Conservation (phyloP, 192 early-diverging fungal species). For the Gaertneriomyces semiglobifer region DNA sequence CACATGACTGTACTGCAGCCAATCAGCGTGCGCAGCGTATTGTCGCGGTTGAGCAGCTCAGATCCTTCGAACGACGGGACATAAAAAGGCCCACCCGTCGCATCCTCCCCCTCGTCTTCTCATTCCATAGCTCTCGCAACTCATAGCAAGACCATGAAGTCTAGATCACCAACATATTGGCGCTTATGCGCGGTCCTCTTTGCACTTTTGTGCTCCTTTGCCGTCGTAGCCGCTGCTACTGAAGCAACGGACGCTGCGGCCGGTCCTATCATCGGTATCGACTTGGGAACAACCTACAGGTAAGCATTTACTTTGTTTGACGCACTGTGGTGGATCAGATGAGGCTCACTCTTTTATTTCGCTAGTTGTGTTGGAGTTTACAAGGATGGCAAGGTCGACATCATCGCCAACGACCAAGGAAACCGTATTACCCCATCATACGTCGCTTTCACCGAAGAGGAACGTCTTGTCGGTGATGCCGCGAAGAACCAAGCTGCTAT, state of each 20-base stretch:
- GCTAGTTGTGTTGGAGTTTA: constrained; percentile 87
- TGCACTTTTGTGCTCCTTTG: neutral
- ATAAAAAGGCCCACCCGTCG: too few species aligned
- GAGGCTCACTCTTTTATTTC: neutral
- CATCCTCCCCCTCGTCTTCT: too few species aligned
- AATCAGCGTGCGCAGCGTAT: too few species aligned
- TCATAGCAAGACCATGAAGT: neutral
- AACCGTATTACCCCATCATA: constrained; percentile 93
- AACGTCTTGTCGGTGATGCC: constrained; percentile 89
- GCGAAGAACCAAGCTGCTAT: constrained; percentile 90
- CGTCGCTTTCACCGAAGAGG: constrained; percentile 88
- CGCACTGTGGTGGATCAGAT: neutral
- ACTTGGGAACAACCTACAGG: constrained; percentile 86
- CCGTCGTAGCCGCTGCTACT: constrained; percentile 11
- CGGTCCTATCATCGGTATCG: constrained; percentile 77
- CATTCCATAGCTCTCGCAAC: too few species aligned
- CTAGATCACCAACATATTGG: neutral
- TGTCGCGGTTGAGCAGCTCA: too few species aligned
- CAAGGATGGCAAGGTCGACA: constrained; percentile 93
- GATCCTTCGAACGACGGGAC: too few species aligned
- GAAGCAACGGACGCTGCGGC: constrained; percentile 1
- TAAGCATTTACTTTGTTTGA: constrained; percentile 2
- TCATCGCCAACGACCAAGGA: constrained; percentile 96
- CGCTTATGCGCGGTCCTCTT: neutral
- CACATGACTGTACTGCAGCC: too few species aligned